A percentile compares a stretch with the other conserved stretches of the same genome.
phyloP scores from a whole-genome alignment of 2,329 filamentous ascomycete genomes.

The Monascus ruber region DNA sequence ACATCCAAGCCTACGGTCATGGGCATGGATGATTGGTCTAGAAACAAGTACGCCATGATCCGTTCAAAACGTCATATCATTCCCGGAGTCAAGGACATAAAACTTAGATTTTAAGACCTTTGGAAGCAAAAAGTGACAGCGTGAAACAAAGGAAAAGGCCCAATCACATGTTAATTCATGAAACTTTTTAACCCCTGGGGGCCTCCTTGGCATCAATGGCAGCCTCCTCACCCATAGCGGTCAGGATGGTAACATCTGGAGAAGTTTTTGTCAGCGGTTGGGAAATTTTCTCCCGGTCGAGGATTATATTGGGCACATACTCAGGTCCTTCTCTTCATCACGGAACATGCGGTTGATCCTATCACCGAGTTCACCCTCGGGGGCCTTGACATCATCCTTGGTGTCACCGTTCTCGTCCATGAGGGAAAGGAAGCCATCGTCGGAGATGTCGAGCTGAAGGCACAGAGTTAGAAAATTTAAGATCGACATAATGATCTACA shows the following conservation, averaged over 20 bases:
- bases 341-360: conserved; percentile 74
- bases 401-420: conserved; percentile 75
- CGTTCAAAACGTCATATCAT: conserved; percentile 16
- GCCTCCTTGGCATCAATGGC: conserved; percentile 93
- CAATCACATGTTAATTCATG: conserved; percentile 6
- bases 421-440: conserved; percentile 89
- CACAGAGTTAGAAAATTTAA: neutral
- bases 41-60: conserved; percentile 12
- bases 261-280: conserved; percentile 4
- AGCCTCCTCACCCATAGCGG: conserved; percentile 90
- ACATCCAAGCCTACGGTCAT: conserved; percentile 22
- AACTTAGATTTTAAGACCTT: conserved; percentile 10
- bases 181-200: conserved; percentile 33
- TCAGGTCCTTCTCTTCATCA: conserved; percentile 80
- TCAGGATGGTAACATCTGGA: conserved; percentile 79
- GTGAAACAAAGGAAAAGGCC: neutral
- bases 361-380: conserved; percentile 77
- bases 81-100: conserved; percentile 17
- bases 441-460: conserved; percentile 74
- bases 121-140: conserved; percentile 13
- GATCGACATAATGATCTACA: neutral
- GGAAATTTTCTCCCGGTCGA: neutral
- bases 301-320: conserved; percentile 46
- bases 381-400: conserved; percentile 93
- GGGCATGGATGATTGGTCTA: conserved; percentile 11